A percentile compares a stretch with the other conserved stretches of the same genome.
Conservation (phyloP, 305 asterid species). For the Fraxinus baroniana region DNA sequence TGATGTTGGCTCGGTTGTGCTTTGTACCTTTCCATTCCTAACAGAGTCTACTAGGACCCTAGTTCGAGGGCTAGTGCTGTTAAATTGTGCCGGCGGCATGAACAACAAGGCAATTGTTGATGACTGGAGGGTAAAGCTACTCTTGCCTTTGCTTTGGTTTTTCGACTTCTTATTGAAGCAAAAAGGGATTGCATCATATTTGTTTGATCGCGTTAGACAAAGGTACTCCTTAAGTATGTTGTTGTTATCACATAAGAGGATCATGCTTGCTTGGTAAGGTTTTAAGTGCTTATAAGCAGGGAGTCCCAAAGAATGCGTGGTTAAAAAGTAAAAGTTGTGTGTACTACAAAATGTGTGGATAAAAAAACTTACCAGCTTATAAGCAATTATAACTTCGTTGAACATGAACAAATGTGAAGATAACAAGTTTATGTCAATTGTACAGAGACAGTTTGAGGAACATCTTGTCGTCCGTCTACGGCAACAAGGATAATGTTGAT, state of each 20-base stretch:
- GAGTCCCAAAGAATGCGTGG: neutral
- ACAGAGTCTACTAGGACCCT: conserved; percentile 48
- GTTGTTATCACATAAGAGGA: neutral
- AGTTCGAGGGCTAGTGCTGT: conserved; percentile 71
- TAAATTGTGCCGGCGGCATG: conserved; percentile 96
- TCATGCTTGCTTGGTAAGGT: neutral
- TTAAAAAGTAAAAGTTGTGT: no score
- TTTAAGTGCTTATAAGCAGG: neutral
- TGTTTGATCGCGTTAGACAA: conserved; percentile 63
- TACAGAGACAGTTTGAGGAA: conserved; percentile 67
- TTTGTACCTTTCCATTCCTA: conserved; percentile 6
- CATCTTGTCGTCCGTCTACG: conserved; percentile 65
- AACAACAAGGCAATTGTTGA: conserved; percentile 96
- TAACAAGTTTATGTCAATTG: conserved; percentile 16
- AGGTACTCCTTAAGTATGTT: conserved; percentile 35
- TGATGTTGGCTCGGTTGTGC: neutral
- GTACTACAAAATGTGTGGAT: neutral
- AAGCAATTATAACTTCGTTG: neutral
- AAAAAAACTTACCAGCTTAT: neutral
- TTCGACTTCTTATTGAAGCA: conserved; percentile 75
- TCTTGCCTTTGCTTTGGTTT: conserved; percentile 73
- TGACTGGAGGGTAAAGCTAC: conserved; percentile 89
- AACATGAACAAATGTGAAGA: neutral
- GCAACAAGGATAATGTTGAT: conserved; percentile 77
- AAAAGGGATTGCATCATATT: conserved; percentile 55